Evolutionary conservation across 306 rosid species (phyloP), one percentile per base, ranked within the genome.

Genomic region (Quercus cerris): DNA sequence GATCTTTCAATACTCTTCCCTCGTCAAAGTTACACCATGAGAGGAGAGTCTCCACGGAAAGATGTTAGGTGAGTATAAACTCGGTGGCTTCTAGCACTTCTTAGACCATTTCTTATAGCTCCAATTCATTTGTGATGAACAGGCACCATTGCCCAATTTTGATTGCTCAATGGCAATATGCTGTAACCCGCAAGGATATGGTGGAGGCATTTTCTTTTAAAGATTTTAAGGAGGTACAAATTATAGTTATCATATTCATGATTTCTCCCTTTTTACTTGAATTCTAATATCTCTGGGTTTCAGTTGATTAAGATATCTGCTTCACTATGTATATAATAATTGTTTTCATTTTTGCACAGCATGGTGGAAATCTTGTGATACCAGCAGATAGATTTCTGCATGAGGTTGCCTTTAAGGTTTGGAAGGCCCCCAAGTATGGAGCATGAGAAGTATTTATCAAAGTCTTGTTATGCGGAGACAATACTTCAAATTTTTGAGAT

Each of bases 341-440:
- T 61, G 33, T 31, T 44, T 13, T 74, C 51, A 25, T 33, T 64
- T 84, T 78, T 79, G 35, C 41, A 87, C 93, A 93, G 99, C 78
- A 52, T 52, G 90, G 98, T 79, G 93, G 96, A 62, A 93, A 89
- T 84, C 97, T 91, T 22, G 82, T 89, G 22, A 96, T 96, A 75
- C 99, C 98, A 0, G 98, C 97, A 62, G 98, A 96, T 85, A 86
- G 99, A 78, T 91, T 96, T 89, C 82, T 96, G 84, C 97, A 96
- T 22, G 98, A 93, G 84, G 86, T 93, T 54, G 98, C 99, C 75
- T 95, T 95, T 86, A 95, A 93, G 90, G 90, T 95, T 20, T 95
- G 99, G 97, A 95, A 93, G 86, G 97, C 97, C 77, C 98, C 99
- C 64, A 93, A 95, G 77, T 95, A 95, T 75, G 99, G 98, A 85